These are phyloP conservation scores for Rhynchospora tenuis DNA, from an alignment of 176 grass and related monocot genomes.

Conservation along the genomic window DNA sequence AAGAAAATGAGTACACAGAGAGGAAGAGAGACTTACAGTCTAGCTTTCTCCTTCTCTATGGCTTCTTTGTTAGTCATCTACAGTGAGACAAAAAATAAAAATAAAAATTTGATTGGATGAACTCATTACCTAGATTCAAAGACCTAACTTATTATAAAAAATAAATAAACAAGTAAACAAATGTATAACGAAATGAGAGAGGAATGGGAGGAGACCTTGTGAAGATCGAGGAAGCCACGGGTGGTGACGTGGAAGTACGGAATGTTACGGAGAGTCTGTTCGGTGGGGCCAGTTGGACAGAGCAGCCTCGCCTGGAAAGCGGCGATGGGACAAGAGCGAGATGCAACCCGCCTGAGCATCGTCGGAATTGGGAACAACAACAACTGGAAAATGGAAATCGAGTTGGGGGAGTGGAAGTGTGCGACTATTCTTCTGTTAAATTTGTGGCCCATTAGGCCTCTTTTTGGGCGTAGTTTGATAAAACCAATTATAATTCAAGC, in stretches of 20 bases:
- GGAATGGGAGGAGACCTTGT: constrained; percentile 22
- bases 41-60: constrained; percentile 56
- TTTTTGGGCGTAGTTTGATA: neutral
- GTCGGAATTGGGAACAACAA: neutral
- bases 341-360: constrained; percentile 28
- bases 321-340: constrained; percentile 21
- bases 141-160: neutral
- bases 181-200: neutral
- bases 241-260: neutral
- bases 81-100: too few relatives aligned
- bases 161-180: neutral
- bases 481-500: neutral
- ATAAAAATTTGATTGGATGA: too few relatives aligned
- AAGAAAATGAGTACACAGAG: neutral
- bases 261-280: neutral
- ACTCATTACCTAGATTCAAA: neutral
- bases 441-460: neutral
- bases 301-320: neutral
- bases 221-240: neutral
- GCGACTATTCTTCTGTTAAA: neutral
- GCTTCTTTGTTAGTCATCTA: constrained; percentile 45
- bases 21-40: constrained; percentile 53
- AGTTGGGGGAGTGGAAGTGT: neutral
- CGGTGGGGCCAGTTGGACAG: neutral
- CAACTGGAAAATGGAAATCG: neutral